Base-by-base conservation (phyloP, 495 filamentous ascomycete genomes). In the Xylaria palmicola region DNA sequence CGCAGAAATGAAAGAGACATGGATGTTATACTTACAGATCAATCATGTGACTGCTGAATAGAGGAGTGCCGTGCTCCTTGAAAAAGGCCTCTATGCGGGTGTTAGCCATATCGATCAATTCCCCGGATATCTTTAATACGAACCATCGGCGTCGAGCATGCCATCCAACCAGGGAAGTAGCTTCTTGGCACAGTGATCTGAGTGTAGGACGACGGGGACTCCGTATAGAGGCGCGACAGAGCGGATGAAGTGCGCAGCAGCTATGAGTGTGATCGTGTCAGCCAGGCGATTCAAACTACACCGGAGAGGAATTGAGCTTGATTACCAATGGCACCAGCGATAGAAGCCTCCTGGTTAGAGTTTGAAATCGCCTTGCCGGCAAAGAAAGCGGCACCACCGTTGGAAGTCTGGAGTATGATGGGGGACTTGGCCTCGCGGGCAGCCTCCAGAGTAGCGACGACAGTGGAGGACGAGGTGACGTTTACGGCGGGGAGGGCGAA, bases 1-100 rank as follows among this genome's bases (percentile, higher is more conserved):
- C 6, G 7, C 12, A 47, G 3, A 47, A 19, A 50, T 26, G n/a
- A 59, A 41, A 27, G 0, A 13, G 34, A 15, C 1, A 6, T 4
- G 15, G 40, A 22, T 7, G 17, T 30, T 10, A 29, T 26, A 55
- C 60, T 63, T 71, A 74, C 69, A 98, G 73, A 77, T 98, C 94
- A 68, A 99, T 96, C 94, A 99, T 98, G 85, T 99, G 94, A 67
- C 81, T 86, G 70, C 87, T 91, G 86, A 93, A 99, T 47, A 98
- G 88, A 58, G 95, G 94, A 75, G 92, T 88, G 75, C 90, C 90
- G 75, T 95, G 86, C 69, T 85, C 72, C 84, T 96, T 93, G 88
- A 93, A 95, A 82, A 93, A 91, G 53, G 77, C 79, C 87, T 99
- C 95, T 73, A 97, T 92, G 55, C n/a, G n/a, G n/a, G n/a, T n/a